Evolutionary conservation across 306 rosid species (phyloP).

Genomic region (Vachellia pachyceras): DNA sequence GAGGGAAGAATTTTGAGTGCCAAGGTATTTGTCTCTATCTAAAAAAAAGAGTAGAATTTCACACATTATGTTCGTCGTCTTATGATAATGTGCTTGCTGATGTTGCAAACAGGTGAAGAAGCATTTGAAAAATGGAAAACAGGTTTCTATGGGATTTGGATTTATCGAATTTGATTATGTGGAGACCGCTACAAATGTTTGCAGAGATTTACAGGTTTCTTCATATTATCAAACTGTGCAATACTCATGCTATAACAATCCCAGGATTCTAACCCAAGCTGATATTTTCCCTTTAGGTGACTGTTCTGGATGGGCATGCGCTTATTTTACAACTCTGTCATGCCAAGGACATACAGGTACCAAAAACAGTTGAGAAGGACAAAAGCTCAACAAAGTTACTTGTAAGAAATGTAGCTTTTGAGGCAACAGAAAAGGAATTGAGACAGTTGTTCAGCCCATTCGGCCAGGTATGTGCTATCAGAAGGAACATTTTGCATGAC

Average conservation of each 20-base stretch:
- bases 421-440: constrained; percentile 87
- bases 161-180: constrained; percentile 78
- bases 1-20: constrained; percentile 73
- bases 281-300: constrained; percentile 57
- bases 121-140: constrained; percentile 84
- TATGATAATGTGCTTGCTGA: constrained; percentile 30
- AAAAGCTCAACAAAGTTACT: constrained; percentile 86
- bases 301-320: constrained; percentile 86
- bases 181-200: constrained; percentile 74
- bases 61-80: not conserved
- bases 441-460: constrained; percentile 86
- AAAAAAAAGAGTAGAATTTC: constrained; percentile 12
- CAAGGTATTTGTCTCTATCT: constrained; percentile 69
- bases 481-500: constrained; percentile 1
- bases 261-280: constrained; percentile 38
- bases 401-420: constrained; percentile 84
- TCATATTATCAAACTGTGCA: constrained; percentile 17
- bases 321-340: constrained; percentile 80
- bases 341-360: constrained; percentile 62
- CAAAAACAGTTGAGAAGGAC: constrained; percentile 60
- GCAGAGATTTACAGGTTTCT: constrained; percentile 76
- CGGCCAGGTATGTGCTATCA: constrained; percentile 79
- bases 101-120: constrained; percentile 68
- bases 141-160: constrained; percentile 93
- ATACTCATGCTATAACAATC: constrained; percentile 8